Conservation (phyloP, 139 green algal genomes). For the Medakamo hakoo region DNA sequence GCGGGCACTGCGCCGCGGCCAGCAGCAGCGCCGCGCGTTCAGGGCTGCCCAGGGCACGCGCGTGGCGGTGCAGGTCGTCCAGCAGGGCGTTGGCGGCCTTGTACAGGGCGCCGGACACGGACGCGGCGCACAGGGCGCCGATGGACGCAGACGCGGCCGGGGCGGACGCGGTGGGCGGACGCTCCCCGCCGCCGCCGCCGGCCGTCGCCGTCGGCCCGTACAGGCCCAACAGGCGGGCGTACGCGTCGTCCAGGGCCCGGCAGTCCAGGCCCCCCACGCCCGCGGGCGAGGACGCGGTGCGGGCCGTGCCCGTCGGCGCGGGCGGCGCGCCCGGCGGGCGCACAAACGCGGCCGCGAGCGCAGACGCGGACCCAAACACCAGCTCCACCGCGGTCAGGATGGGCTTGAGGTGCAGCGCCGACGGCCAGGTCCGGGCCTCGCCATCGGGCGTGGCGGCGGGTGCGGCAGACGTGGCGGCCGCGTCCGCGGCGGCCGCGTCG, state of each 20-base stretch:
- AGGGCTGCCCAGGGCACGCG: conserved; percentile 47
- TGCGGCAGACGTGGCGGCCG: not conserved
- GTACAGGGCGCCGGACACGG: conserved; percentile 21
- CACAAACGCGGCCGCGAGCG: conserved; percentile 63
- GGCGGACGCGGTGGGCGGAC: not conserved
- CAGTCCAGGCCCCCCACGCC: conserved; percentile 46
- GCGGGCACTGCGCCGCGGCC: conserved; percentile 53
- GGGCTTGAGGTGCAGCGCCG: conserved; percentile 16
- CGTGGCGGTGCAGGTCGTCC: conserved; percentile 50
- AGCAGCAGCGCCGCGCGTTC: conserved; percentile 60
- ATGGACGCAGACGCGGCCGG: conserved; percentile 11
- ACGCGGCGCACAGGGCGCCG: conserved; percentile 16
- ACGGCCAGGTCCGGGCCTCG: not conserved
- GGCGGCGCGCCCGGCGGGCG: no score
- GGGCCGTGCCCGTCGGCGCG: conserved; percentile 28
- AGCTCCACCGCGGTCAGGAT: conserved; percentile 39
- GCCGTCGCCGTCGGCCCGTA: conserved; percentile 8
- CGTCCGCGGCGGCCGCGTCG: not conserved
- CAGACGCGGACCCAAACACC: conserved; percentile 62
- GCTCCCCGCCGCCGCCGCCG: not conserved
- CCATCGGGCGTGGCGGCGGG: conserved; percentile 8
- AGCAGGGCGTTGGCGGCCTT: conserved; percentile 30
- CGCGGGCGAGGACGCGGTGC: conserved; percentile 17
- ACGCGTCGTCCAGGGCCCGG: conserved; percentile 29
- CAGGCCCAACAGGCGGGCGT: conserved; percentile 26